These are phyloP conservation scores for Chaetothyriales sp. DNA, from an alignment of 2,329 filamentous ascomycete genomes.

Conservation along the genomic window DNA sequence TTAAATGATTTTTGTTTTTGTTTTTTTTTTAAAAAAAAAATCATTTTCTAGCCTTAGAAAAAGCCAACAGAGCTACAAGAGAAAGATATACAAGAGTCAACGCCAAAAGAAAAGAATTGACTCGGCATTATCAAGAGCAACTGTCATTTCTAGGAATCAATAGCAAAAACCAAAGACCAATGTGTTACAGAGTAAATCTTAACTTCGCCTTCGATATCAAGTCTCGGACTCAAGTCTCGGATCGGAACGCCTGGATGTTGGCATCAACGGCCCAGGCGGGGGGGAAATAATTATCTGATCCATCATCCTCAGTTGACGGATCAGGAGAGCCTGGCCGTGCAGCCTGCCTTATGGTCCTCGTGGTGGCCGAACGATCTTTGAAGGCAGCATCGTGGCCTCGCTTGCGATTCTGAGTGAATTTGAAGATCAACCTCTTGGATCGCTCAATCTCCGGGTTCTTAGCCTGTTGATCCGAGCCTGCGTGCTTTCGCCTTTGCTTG, in stretches of 20 bases:
- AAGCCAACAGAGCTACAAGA: too few species aligned
- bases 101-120: too few species aligned
- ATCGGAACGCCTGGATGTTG: background rate
- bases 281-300: background rate
- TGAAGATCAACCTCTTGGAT: background rate
- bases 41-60: too few species aligned
- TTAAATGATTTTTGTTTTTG: too few species aligned
- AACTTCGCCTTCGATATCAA: background rate
- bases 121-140: too few species aligned
- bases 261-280: background rate
- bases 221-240: background rate
- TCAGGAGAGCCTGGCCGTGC: background rate
- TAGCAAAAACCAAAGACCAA: too few species aligned
- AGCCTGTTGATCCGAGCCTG: background rate
- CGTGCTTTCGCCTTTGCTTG: background rate
- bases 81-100: too few species aligned
- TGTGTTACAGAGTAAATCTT: too few species aligned
- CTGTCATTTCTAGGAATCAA: too few species aligned
- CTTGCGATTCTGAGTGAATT: background rate
- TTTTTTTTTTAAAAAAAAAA: too few species aligned
- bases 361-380: background rate
- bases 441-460: background rate
- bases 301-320: background rate
- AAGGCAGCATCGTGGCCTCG: background rate
- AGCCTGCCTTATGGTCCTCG: too few species aligned